Evolutionary conservation across 371 early-diverging fungal species (phyloP).

Genomic region (Syncephalastrum contaminatum): DNA sequence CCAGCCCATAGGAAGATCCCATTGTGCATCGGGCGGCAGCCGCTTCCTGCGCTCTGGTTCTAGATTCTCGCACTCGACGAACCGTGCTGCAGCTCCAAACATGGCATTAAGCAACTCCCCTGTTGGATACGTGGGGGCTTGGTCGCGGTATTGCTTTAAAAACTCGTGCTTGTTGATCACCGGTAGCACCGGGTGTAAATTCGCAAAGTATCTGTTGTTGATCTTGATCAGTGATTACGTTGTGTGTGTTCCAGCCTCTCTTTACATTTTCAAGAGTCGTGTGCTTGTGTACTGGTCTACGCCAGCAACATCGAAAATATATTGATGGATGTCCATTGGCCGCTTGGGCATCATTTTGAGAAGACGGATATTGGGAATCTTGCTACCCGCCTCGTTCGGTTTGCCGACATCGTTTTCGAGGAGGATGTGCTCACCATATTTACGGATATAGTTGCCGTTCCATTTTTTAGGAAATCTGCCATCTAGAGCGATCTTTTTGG

Average conservation of each 20-base stretch:
- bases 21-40: constrained; percentile 29
- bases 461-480: constrained; percentile 14
- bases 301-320: constrained; percentile 39
- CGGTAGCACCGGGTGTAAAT: constrained; percentile 48
- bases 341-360: constrained; percentile 8
- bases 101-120: constrained; percentile 45
- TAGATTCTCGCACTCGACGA: constrained; percentile 36
- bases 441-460: constrained; percentile 38
- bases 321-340: constrained; percentile 26
- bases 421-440: constrained; percentile 41
- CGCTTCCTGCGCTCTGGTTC: constrained; percentile 15
- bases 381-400: constrained; percentile 1
- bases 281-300: constrained; percentile 40
- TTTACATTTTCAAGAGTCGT: constrained; percentile 41
- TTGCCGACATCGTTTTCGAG: constrained; percentile 27
- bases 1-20: constrained; percentile 47
- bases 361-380: constrained; percentile 6
- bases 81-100: constrained; percentile 50
- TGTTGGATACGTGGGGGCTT: constrained; percentile 35
- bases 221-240: too few relatives aligned
- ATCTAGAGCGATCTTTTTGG: constrained; percentile 37
- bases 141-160: constrained; percentile 41
- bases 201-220: constrained; percentile 38
- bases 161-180: constrained; percentile 45
- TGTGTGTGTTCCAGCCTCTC: not conserved